Evolutionary conservation across 768 basidiomycete genomes (phyloP).

Genomic region (Psilocybe tampanensis): DNA sequence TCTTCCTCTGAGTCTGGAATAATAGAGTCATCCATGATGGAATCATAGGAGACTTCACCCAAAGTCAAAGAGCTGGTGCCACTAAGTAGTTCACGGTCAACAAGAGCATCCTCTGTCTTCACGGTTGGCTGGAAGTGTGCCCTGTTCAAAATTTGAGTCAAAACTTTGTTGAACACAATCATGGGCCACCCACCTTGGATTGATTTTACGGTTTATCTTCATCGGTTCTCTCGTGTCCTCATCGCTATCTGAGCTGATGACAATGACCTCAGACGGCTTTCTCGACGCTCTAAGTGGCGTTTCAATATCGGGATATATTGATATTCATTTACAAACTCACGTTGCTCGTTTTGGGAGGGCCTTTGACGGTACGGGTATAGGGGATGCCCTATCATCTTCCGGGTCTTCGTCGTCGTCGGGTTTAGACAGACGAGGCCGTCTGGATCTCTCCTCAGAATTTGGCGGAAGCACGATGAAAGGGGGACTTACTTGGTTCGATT

Average conservation of each 20-base stretch:
- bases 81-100: constrained; percentile 39
- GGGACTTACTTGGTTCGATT: constrained; percentile 42
- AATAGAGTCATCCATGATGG: constrained; percentile 48
- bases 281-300: constrained; percentile 37
- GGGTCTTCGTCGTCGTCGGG: constrained; percentile 42
- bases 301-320: background rate
- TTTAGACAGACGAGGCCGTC: constrained; percentile 58
- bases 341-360: constrained; percentile 59
- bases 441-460: constrained; percentile 24
- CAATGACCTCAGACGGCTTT: constrained; percentile 35
- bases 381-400: constrained; percentile 32
- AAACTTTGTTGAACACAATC: constrained; percentile 14
- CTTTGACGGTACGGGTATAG: constrained; percentile 45
- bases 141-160: constrained; percentile 1
- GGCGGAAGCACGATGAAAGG: background rate
- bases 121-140: constrained; percentile 16
- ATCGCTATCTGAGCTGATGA: constrained; percentile 42
- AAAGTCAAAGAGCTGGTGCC: constrained; percentile 17
- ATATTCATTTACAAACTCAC: constrained; percentile 22
- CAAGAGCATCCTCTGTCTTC: constrained; percentile 42
- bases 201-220: constrained; percentile 12
- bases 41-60: constrained; percentile 37
- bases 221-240: constrained; percentile 26
- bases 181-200: no score
- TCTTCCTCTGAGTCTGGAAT: constrained; percentile 47